These are phyloP conservation scores for Phytophthora boehmeriae DNA, from an alignment of 352 stramenopile species.

Conservation along the genomic window DNA sequence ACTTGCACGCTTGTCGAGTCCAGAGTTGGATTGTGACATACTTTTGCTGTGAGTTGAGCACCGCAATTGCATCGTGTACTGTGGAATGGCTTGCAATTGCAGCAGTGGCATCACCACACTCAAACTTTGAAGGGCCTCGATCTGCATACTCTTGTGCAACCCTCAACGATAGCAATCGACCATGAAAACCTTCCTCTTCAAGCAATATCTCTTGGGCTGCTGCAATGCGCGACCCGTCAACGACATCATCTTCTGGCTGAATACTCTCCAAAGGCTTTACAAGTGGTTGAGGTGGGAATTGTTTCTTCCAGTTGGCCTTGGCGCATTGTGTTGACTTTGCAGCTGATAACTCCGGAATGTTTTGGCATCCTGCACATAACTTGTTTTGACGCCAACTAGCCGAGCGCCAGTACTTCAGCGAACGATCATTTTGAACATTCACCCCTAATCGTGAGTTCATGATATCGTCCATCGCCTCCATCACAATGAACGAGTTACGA, in stretches of 20 bases:
- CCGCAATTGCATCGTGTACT: slow-evolving; percentile 40
- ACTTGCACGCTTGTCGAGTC: too few relatives aligned
- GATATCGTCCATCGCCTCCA: slow-evolving; percentile 37
- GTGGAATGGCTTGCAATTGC: slow-evolving; percentile 4
- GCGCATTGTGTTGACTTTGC: background rate
- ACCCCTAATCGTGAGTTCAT: slow-evolving; percentile 16
- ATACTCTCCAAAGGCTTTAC: slow-evolving; percentile 56
- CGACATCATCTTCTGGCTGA: slow-evolving; percentile 46
- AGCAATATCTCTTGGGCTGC: slow-evolving; percentile 37
- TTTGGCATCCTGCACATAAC: background rate
- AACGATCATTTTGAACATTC: slow-evolving; percentile 23
- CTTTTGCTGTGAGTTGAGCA: slow-evolving; percentile 24
- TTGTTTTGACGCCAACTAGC: slow-evolving; percentile 24
- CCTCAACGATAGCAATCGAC: slow-evolving; percentile 24
- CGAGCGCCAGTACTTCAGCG: slow-evolving; percentile 38
- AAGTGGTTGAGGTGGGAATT: slow-evolving; percentile 30
- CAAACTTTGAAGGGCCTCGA: slow-evolving; percentile 16
- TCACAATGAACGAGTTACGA: slow-evolving; percentile 63
- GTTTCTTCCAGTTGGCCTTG: slow-evolving; percentile 13
- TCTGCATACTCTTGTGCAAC: slow-evolving; percentile 16
- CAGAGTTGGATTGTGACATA: slow-evolving; percentile 10
- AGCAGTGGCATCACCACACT: background rate
- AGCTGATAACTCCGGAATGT: background rate
- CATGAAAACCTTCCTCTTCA: slow-evolving; percentile 60
- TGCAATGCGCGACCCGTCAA: slow-evolving; percentile 45